These are phyloP conservation scores for Moniliophthora roreri DNA, from an alignment of 1,284 basidiomycete species.

Conservation along the genomic window DNA sequence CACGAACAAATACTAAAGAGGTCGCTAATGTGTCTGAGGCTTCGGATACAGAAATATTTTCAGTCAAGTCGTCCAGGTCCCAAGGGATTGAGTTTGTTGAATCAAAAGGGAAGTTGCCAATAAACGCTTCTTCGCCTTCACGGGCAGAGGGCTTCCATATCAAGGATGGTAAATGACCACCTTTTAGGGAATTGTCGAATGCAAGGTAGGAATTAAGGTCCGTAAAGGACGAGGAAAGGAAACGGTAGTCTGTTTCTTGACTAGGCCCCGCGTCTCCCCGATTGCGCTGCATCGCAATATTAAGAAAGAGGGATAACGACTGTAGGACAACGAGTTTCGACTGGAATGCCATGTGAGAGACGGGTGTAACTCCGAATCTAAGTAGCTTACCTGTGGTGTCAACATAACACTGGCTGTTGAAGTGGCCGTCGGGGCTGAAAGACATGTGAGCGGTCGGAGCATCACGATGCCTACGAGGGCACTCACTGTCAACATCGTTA, in stretches of 20 bases:
- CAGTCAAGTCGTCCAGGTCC: slow-evolving; percentile 27
- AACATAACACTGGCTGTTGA: slow-evolving; percentile 65
- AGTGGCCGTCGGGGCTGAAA: slow-evolving; percentile 50
- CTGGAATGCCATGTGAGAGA: slow-evolving; percentile 31
- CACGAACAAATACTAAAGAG: background rate
- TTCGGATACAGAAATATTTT: background rate
- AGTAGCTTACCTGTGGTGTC: slow-evolving; percentile 55
- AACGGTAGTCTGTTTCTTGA: slow-evolving; percentile 43
- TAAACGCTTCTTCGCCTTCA: slow-evolving; percentile 28
- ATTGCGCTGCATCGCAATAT: slow-evolving; percentile 33
- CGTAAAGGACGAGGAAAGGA: slow-evolving; percentile 50
- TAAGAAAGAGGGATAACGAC: slow-evolving; percentile 62
- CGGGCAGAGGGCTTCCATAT: slow-evolving; percentile 32
- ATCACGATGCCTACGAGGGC: background rate
- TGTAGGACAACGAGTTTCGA: slow-evolving; percentile 61
- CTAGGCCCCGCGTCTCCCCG: slow-evolving; percentile 16
- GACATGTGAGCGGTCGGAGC: slow-evolving; percentile 14
- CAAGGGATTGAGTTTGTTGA: slow-evolving; percentile 11
- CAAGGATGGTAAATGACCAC: slow-evolving; percentile 3
- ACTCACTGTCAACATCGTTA: slow-evolving; percentile 54
- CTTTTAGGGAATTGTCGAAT: slow-evolving; percentile 42
- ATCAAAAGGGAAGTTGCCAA: slow-evolving; percentile 22
- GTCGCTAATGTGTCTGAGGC: background rate
- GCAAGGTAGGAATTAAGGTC: slow-evolving; percentile 43
- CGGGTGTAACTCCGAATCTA: slow-evolving; percentile 1